Percentiles rank a stretch among this genome's conserved stretches.
Conservation (phyloP, 1,284 basidiomycete species). For the Boletus sp. region DNA sequence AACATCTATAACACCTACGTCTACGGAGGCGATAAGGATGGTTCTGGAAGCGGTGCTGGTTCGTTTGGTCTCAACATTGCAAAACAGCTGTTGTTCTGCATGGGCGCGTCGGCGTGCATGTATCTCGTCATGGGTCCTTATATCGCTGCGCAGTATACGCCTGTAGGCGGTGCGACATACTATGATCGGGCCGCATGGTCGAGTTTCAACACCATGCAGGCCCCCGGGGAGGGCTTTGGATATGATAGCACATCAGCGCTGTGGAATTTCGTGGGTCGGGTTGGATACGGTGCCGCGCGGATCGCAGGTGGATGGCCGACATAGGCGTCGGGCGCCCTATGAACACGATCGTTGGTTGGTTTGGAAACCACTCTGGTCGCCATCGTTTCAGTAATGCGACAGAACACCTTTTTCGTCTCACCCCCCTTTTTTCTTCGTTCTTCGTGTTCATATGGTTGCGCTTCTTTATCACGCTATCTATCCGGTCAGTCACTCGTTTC, state of each 20-base stretch:
- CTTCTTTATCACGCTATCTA: slow-evolving; percentile 17
- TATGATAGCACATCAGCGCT: slow-evolving; percentile 46
- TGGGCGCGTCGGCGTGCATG: slow-evolving; percentile 55
- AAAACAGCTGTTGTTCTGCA: slow-evolving; percentile 47
- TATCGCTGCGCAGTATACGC: slow-evolving; percentile 50
- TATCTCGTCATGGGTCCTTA: slow-evolving; percentile 55
- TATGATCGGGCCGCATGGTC: slow-evolving; percentile 76
- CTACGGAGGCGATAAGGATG: slow-evolving; percentile 43
- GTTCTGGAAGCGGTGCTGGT: slow-evolving; percentile 8
- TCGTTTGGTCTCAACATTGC: slow-evolving; percentile 30
- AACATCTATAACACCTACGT: slow-evolving; percentile 83
- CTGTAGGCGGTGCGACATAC: slow-evolving; percentile 62
- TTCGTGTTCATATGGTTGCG: slow-evolving; percentile 17
- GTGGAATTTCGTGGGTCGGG: slow-evolving; percentile 59
- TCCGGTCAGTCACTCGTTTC: slow-evolving; percentile 3
- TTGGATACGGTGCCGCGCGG: slow-evolving; percentile 67
- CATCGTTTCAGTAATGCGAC: slow-evolving; percentile 9
- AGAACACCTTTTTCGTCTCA: background rate
- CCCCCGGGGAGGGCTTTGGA: slow-evolving; percentile 62
- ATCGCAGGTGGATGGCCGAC: slow-evolving; percentile 70
- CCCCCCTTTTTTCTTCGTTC: background rate
- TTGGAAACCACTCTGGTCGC: slow-evolving; percentile 7
- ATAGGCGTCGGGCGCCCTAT: slow-evolving; percentile 5
- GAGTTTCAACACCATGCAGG: slow-evolving; percentile 68
- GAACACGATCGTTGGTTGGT: slow-evolving; percentile 8